A percentile compares a stretch with the other conserved stretches of the same genome.
Conservation (phyloP, 768 basidiomycete species). For the Boletus vermiculosoides region DNA sequence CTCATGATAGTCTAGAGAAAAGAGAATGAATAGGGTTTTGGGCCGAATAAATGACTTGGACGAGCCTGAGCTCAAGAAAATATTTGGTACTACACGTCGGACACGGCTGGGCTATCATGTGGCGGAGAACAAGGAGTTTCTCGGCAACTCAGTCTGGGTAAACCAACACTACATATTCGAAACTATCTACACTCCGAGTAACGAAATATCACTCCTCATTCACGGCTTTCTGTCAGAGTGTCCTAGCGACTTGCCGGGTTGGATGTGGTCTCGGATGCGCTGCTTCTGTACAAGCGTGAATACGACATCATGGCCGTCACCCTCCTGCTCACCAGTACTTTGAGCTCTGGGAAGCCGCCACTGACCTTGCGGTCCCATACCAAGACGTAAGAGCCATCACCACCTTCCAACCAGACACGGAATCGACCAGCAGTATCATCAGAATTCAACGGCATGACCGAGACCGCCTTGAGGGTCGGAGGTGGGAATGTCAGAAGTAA, state of each 20-base stretch:
- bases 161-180: constrained; percentile 4
- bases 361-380: constrained; percentile 91
- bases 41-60: constrained; percentile 12
- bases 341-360: constrained; percentile 91
- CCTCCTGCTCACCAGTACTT: constrained; percentile 59
- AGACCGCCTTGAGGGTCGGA: constrained; percentile 63
- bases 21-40: constrained; percentile 9
- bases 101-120: constrained; percentile 19
- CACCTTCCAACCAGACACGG: constrained; percentile 75
- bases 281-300: constrained; percentile 63
- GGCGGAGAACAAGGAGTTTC: constrained; percentile 14
- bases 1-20: constrained; percentile 44
- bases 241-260: constrained; percentile 80
- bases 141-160: constrained; percentile 2
- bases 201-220: neutral
- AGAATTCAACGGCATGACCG: constrained; percentile 69
- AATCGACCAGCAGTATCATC: constrained; percentile 90
- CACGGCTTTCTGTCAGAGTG: constrained; percentile 73
- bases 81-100: constrained; percentile 11
- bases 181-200: neutral
- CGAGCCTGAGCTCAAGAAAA: constrained; percentile 25
- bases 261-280: constrained; percentile 75
- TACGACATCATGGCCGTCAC: constrained; percentile 4
- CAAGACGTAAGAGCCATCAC: constrained; percentile 40
- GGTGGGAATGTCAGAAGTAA: constrained; percentile 88